Evolutionary conservation across 257 asterid genomes (phyloP).

Genomic region (Solanum bulbocastanum): DNA sequence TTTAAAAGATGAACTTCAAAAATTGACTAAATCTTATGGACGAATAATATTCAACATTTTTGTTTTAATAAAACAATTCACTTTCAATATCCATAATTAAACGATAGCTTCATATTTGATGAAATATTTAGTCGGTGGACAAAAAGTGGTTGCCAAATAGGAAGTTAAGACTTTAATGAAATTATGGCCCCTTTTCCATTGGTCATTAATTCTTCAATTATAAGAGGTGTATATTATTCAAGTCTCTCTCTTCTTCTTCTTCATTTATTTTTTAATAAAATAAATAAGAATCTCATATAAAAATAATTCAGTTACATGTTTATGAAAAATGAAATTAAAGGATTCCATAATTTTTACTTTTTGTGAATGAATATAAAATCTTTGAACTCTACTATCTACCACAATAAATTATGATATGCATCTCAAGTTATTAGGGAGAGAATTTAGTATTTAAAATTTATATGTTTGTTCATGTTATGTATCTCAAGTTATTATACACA

Average conservation of each 20-base stretch:
- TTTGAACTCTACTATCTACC: not conserved
- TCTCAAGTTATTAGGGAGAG: too few relatives aligned
- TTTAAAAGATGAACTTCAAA: not conserved
- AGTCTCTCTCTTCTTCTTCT: not conserved
- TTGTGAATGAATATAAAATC: not conserved
- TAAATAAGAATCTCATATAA: not conserved
- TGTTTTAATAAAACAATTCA: too few relatives aligned
- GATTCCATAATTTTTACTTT: too few relatives aligned
- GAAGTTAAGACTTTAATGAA: not conserved
- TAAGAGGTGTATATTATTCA: not conserved
- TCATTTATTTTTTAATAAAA: too few relatives aligned
- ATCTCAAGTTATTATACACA: not conserved
- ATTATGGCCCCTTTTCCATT: not conserved
- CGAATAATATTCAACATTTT: not conserved
- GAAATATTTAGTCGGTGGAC: not conserved
- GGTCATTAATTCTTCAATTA: not conserved
- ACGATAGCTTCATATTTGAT: not conserved
- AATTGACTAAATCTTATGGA: not conserved
- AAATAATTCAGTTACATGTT: not conserved
- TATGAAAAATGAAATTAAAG: not conserved
- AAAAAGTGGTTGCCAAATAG: not conserved
- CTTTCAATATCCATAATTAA: too few relatives aligned
- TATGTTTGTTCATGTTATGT: fast-evolving
- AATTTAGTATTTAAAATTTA: fast-evolving
- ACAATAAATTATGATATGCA: not conserved